Base-by-base conservation (phyloP, 2,329 filamentous ascomycete genomes). In the Alternaria triticina region DNA sequence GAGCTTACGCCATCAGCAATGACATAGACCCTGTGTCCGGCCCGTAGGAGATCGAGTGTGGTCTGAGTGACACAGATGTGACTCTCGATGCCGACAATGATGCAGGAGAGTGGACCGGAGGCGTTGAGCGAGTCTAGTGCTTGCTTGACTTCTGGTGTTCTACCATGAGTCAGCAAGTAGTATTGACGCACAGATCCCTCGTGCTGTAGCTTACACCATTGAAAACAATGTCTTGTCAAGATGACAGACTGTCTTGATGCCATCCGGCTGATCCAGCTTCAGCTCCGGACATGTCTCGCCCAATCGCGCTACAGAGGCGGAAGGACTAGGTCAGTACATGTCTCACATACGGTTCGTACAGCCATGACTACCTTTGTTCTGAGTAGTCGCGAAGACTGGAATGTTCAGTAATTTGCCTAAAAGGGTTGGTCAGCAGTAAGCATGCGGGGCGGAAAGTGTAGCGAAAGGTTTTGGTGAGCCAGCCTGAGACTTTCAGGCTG, bases 11-110 rank as follows among this genome's bases (percentile, higher is more conserved):
- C 95, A 80, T 98, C 95, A 56, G 94, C 93, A 30, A 97, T 84
- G 43, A 98, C 84, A 79, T 96, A 97, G 7, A 97, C 95, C 57
- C 85, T 84, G 80, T 97, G 92, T 1, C 94, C 94, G 1, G 86
- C 85, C 22, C 84, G 83, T 46, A 96, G 83, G 52, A 97, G 83
- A 82, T 97, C 95, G 45, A 97, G 85, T 15, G 77, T 69, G 3
- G 95, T 97, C 85, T 98, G 95, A 64, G 93, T 94, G 28, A 98
- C 89, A 84, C 95, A 98, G 77, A 98, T 96, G 82, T 98, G 95
- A 44, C 89, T 88, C 82, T 98, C 95, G 77, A 98, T 97, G 40
- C 95, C 95, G 15, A 97, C 90, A 66, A 98, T 88, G 59, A 92
- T 90, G 57, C 93, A 86, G 6, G 81, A 68, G 5, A 75, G 56